A percentile compares a stretch with the other conserved stretches of the same genome.
phyloP scores from a whole-genome alignment of 208 protist genomes.

The Acanthamoeba castellanii region DNA sequence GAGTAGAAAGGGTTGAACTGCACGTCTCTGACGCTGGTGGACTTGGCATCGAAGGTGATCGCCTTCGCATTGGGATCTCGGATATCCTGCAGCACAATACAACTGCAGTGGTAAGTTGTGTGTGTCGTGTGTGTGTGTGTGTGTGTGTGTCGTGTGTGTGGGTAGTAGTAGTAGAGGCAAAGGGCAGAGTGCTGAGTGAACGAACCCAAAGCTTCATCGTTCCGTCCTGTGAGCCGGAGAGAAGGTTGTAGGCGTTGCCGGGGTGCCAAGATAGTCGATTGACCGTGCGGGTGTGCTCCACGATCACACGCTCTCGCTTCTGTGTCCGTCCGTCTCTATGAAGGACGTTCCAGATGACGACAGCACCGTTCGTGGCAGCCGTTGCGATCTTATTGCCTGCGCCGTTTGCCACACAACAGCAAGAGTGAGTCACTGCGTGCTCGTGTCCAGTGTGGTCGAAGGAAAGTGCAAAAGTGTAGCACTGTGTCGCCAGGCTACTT shows the following conservation, averaged over 20 bases:
- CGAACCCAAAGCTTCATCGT: slow-evolving; percentile 80
- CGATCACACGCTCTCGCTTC: slow-evolving; percentile 82
- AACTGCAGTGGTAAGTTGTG: slow-evolving; percentile 30
- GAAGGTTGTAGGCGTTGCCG: slow-evolving; percentile 78
- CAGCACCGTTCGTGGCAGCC: slow-evolving; percentile 88
- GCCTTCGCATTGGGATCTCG: slow-evolving; percentile 80
- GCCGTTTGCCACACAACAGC: not conserved
- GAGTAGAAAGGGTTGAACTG: slow-evolving; percentile 83
- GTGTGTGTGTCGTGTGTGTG: too few relatives aligned
- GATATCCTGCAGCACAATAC: slow-evolving; percentile 76
- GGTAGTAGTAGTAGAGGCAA: not conserved
- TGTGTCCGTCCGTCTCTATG: slow-evolving; percentile 77
- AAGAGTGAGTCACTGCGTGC: not conserved
- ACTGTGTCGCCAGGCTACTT: not conserved
- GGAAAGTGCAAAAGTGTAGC: not conserved
- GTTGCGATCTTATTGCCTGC: slow-evolving; percentile 87
- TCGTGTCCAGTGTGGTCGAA: not conserved
- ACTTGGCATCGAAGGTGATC: slow-evolving; percentile 84
- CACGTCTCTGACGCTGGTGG: slow-evolving; percentile 86
- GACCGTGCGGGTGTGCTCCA: slow-evolving; percentile 85
- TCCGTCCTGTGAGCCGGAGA: slow-evolving; percentile 87
- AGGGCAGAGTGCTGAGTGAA: not conserved
- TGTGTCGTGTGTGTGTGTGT: not conserved
- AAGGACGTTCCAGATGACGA: slow-evolving; percentile 88
- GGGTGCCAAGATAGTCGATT: slow-evolving; percentile 86